phyloP scores from a whole-genome alignment of 495 filamentous ascomycete species.

The Paragyromitra xinjiangensis region DNA sequence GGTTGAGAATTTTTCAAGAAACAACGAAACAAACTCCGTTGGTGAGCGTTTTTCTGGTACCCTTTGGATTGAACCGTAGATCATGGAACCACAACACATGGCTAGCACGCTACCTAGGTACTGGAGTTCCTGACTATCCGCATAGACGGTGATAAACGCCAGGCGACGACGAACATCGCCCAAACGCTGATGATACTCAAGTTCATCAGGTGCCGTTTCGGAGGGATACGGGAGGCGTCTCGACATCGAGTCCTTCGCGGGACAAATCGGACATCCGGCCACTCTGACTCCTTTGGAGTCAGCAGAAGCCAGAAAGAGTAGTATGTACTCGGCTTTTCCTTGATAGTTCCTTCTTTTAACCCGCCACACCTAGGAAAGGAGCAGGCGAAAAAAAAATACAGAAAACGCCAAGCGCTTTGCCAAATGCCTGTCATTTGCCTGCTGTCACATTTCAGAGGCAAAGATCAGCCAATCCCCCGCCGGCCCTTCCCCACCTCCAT shows the following conservation, averaged over 20 bases:
- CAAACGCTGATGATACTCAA: slow-evolving; percentile 45
- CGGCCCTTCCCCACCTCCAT: slow-evolving; percentile 49
- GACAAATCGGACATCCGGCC: slow-evolving; percentile 27
- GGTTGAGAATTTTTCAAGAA: slow-evolving; percentile 34
- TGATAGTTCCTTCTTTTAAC: slow-evolving; percentile 32
- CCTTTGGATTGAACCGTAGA: slow-evolving; percentile 35
- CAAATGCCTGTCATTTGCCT: slow-evolving; percentile 51
- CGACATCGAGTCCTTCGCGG: slow-evolving; percentile 27
- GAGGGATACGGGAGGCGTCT: slow-evolving; percentile 35
- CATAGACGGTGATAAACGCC: slow-evolving; percentile 16
- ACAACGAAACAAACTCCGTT: slow-evolving; percentile 28
- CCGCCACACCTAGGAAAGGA: slow-evolving; percentile 35
- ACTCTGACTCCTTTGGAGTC: slow-evolving; percentile 36
- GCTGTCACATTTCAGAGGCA: slow-evolving; percentile 53
- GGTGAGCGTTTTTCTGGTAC: slow-evolving; percentile 27
- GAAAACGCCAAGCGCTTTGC: slow-evolving; percentile 37
- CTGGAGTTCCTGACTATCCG: slow-evolving; percentile 44
- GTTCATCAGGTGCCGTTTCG: slow-evolving; percentile 49
- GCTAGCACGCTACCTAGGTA: slow-evolving; percentile 24
- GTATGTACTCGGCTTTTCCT: slow-evolving; percentile 28
- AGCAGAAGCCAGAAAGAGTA: slow-evolving; percentile 38
- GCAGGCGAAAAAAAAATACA: slow-evolving; percentile 36
- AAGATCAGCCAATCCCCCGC: slow-evolving; percentile 50
- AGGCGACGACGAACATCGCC: slow-evolving; percentile 4
- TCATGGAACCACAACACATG: slow-evolving; percentile 45